Evolutionary conservation across 495 filamentous ascomycete genomes (phyloP), one percentile per base, ranked within the genome.

Genomic region (Tuber brumale): DNA sequence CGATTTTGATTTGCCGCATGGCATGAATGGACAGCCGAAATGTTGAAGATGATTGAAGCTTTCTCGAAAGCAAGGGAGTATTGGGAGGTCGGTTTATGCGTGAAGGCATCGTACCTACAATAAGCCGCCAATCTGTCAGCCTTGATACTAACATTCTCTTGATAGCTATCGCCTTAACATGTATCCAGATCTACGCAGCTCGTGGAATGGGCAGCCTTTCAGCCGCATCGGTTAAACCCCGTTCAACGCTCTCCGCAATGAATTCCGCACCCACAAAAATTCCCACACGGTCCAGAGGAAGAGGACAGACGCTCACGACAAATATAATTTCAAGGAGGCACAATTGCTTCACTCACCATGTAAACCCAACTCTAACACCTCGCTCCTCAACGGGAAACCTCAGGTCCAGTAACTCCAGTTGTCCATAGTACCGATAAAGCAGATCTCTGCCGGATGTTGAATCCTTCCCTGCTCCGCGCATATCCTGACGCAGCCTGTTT

Each of bases 1-100:
- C 96, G 91, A 76, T 94, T 92, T 84, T 98, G 95, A 83, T 94
- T 88, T 74, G 95, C 95, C 70, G 94, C 95, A 86, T 99, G 94
- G 81, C 95, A 97, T 31, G 94, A 98, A 27, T 98, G 87, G 12
- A 98, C 94, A 76, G 95, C 96, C 35, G 95, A 97, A 82, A 99
- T 98, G 85, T 99, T 99, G 89, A 99, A 99, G 81, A 99, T 97
- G 83, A 99, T 97, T 74, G 96, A 98, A 31, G 95, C 95, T 85
- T 99, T 99, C 85, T 99, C 95, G 85, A 94, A 99, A 45, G 95
- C 95, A 44, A 98, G 89, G 44, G 94, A 97, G 85, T 96, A 97
- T 83, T 99, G 95, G 16, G 95, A 90, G 3, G 96, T 98, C 23
- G 93, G 88, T 82, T 97, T 97, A 84, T 97, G 94, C 39, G 95